A percentile compares a stretch with the other conserved stretches of the same genome.
Evolutionary conservation across 306 rosid genomes (phyloP).

Genomic region (Aeschynomene evenia): DNA sequence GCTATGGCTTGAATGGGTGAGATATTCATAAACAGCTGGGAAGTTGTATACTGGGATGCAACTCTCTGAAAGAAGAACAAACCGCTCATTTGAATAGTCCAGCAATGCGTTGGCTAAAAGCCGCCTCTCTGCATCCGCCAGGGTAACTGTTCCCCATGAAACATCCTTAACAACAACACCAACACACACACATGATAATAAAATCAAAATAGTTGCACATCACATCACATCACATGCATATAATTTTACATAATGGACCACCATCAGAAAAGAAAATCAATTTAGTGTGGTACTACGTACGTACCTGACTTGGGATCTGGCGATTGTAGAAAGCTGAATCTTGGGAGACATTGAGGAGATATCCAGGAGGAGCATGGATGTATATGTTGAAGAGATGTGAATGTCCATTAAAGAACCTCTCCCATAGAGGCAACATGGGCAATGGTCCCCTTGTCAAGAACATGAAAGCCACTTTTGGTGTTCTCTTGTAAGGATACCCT

Average conservation of each 20-base stretch:
- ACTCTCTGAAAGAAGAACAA: slow-evolving; percentile 91
- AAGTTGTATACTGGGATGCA: slow-evolving; percentile 90
- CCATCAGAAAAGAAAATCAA: too few species aligned
- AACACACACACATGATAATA: too few species aligned
- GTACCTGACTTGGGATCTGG: slow-evolving; percentile 83
- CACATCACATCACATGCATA: too few species aligned
- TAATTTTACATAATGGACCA: too few species aligned
- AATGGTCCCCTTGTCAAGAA: slow-evolving; percentile 85
- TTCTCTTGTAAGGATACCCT: slow-evolving; percentile 49
- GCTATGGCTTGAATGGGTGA: slow-evolving; percentile 57
- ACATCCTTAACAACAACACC: slow-evolving; percentile 49
- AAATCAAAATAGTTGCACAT: too few species aligned
- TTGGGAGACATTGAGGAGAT: slow-evolving; percentile 48
- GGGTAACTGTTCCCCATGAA: slow-evolving; percentile 76
- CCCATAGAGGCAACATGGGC: slow-evolving; percentile 87
- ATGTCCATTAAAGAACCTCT: slow-evolving; percentile 76
- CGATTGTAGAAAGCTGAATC: slow-evolving; percentile 61
- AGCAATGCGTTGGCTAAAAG: slow-evolving; percentile 88
- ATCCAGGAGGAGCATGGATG: slow-evolving; percentile 67
- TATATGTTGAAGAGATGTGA: slow-evolving; percentile 59
- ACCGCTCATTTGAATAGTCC: slow-evolving; percentile 84
- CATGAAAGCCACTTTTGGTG: slow-evolving; percentile 90
- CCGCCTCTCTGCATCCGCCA: slow-evolving; percentile 90
- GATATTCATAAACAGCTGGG: slow-evolving; percentile 72
- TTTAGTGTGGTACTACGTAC: not conserved